phyloP scores from a whole-genome alignment of 805 yeast genomes.

The Wickerhamomyces kurtzmanii region DNA sequence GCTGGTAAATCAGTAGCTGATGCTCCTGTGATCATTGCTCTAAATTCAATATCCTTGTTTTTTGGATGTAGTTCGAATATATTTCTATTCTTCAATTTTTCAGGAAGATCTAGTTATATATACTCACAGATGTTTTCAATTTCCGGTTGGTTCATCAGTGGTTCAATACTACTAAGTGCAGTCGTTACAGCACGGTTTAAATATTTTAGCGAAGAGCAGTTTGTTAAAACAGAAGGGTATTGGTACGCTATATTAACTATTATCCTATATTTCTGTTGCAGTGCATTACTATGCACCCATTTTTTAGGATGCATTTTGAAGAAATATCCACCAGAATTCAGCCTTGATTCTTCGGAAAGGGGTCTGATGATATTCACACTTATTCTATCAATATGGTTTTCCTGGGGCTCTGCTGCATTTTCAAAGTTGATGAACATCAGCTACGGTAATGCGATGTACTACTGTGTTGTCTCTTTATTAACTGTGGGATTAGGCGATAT shows the following conservation, averaged over 20 bases:
- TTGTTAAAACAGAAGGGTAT: slow-evolving; percentile 47
- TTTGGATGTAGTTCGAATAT: slow-evolving; percentile 62
- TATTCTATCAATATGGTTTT: slow-evolving; percentile 57
- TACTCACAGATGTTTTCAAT: slow-evolving; percentile 55
- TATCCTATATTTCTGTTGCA: slow-evolving; percentile 49
- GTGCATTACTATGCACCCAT: slow-evolving; percentile 42
- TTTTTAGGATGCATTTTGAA: slow-evolving; percentile 47
- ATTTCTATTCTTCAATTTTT: slow-evolving; percentile 62
- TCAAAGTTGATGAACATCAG: slow-evolving; percentile 32
- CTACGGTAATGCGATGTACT: slow-evolving; percentile 65
- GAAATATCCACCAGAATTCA: slow-evolving; percentile 64
- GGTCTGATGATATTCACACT: slow-evolving; percentile 65
- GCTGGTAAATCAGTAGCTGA: slow-evolving; percentile 22
- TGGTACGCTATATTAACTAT: slow-evolving; percentile 72
- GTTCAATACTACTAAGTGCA: slow-evolving; percentile 38
- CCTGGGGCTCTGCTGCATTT: slow-evolving; percentile 59
- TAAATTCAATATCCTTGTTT: slow-evolving; percentile 55
- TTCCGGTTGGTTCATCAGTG: slow-evolving; percentile 54
- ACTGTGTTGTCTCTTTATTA: slow-evolving; percentile 59
- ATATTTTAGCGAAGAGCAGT: slow-evolving; percentile 10
- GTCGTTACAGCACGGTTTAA: slow-evolving; percentile 20
- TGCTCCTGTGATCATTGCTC: slow-evolving; percentile 31
- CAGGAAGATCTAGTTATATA: slow-evolving; percentile 46
- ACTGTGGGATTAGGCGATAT: slow-evolving; percentile 82
- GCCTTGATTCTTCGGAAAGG: slow-evolving; percentile 57